A percentile compares a stretch with the other conserved stretches of the same genome.
phyloP scores from a whole-genome alignment of 805 yeast species.

The Candida glaebosa region DNA sequence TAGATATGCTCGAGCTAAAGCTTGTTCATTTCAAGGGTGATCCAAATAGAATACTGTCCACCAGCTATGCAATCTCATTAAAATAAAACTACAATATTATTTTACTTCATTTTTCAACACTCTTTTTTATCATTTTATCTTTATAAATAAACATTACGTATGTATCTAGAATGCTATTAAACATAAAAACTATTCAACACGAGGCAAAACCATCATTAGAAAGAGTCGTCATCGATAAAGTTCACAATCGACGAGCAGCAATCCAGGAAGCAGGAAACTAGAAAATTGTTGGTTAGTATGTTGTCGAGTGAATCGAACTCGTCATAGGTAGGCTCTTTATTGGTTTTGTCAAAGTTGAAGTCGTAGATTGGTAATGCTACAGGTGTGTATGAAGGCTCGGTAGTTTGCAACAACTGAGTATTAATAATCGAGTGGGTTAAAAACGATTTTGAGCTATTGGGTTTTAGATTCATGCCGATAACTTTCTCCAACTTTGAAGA shows the following conservation, averaged over 20 bases:
- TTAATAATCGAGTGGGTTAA: constrained; percentile 5
- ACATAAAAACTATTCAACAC: neutral
- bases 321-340: neutral
- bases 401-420: neutral
- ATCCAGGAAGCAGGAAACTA: neutral
- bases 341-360: constrained; percentile 14
- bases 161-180: constrained; percentile 1
- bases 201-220: neutral
- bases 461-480: constrained; percentile 9
- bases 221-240: neutral
- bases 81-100: neutral
- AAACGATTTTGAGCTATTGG: constrained; percentile 17
- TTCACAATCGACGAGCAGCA: neutral
- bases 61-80: neutral
- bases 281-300: constrained; percentile 1
- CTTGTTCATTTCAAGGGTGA: no score
- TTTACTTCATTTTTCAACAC: constrained; percentile 2
- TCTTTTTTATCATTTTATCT: neutral
- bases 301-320: neutral
- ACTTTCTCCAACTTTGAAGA: neutral
- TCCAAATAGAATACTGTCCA: constrained; percentile 3
- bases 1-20: neutral
- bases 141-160: constrained; percentile 1
- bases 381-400: constrained; percentile 13
- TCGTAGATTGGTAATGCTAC: constrained; percentile 18